phyloP scores from a whole-genome alignment of 768 basidiomycete species.

The Glaciozyma antarctica region DNA sequence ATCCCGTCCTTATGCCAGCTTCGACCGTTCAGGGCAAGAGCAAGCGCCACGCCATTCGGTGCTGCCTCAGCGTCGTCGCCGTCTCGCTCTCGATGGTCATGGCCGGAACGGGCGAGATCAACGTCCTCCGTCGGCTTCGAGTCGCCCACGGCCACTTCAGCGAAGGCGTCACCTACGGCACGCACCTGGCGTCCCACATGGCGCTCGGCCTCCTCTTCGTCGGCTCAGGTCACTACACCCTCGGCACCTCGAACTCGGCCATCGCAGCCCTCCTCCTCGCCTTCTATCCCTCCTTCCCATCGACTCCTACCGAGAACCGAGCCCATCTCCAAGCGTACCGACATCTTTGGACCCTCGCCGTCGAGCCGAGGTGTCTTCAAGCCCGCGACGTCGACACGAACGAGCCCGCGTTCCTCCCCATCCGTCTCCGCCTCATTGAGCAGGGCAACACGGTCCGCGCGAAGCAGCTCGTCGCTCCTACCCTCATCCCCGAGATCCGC shows the following conservation, averaged over 20 bases:
- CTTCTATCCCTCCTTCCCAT: slow-evolving; percentile 82
- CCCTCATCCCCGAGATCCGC: slow-evolving; percentile 80
- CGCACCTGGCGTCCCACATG: slow-evolving; percentile 81
- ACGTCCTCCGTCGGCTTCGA: slow-evolving; percentile 72
- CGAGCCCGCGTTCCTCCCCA: slow-evolving; percentile 82
- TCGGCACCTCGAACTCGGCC: slow-evolving; percentile 84
- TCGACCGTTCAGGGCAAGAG: slow-evolving; percentile 78
- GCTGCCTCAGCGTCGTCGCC: slow-evolving; percentile 78
- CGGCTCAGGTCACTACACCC: slow-evolving; percentile 80
- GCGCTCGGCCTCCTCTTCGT: slow-evolving; percentile 85
- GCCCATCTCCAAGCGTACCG: slow-evolving; percentile 84
- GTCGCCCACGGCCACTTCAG: slow-evolving; percentile 83
- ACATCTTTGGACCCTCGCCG: slow-evolving; percentile 91
- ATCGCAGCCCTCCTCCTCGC: slow-evolving; percentile 81
- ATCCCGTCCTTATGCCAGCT: slow-evolving; percentile 42
- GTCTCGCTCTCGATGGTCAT: slow-evolving; percentile 84
- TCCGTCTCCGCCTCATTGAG: slow-evolving; percentile 74
- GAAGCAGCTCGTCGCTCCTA: slow-evolving; percentile 57
- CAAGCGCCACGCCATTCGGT: slow-evolving; percentile 73
- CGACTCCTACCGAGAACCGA: slow-evolving; percentile 72
- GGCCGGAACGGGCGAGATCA: slow-evolving; percentile 93
- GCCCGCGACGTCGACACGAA: slow-evolving; percentile 85
- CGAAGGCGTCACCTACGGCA: slow-evolving; percentile 52
- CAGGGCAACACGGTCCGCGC: slow-evolving; percentile 40
- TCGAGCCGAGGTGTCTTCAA: slow-evolving; percentile 84